Evolutionary conservation across 371 early-diverging fungal genomes (phyloP).

Genomic region (Mucor velutinosus): DNA sequence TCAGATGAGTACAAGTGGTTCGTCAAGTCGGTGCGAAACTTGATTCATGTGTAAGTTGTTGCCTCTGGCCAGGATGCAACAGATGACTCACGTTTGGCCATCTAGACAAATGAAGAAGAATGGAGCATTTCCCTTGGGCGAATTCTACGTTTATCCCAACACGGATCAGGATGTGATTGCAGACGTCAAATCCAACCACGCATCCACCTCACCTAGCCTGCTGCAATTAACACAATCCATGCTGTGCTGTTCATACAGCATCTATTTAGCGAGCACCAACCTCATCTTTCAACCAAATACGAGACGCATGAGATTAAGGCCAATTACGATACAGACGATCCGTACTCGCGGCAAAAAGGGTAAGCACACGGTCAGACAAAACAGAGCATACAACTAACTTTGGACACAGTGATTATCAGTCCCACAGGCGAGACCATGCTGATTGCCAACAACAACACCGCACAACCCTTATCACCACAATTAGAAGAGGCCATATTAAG

Average conservation of each 20-base stretch:
- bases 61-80: background rate
- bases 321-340: constrained; percentile 23
- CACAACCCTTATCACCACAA: constrained; percentile 20
- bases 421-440: constrained; percentile 39
- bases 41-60: constrained; percentile 37
- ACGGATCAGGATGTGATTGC: constrained; percentile 8
- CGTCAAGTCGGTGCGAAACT: constrained; percentile 38
- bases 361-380: background rate
- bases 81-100: background rate
- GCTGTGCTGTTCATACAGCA: constrained; percentile 39
- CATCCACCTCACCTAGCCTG: background rate
- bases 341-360: constrained; percentile 28
- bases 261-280: constrained; percentile 44
- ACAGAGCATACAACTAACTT: background rate
- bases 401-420: constrained; percentile 28
- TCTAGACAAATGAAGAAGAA: constrained; percentile 38
- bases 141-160: constrained; percentile 41
- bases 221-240: constrained; percentile 2
- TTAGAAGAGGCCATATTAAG: constrained; percentile 26
- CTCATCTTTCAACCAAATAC: constrained; percentile 45
- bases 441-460: constrained; percentile 14
- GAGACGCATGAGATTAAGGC: constrained; percentile 33
- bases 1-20: constrained; percentile 46
- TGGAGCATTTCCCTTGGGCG: constrained; percentile 45
- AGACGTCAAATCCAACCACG: background rate